Evolutionary conservation across 75 land plant genomes (phyloP).

Genomic region (Sequoiadendron giganteum): DNA sequence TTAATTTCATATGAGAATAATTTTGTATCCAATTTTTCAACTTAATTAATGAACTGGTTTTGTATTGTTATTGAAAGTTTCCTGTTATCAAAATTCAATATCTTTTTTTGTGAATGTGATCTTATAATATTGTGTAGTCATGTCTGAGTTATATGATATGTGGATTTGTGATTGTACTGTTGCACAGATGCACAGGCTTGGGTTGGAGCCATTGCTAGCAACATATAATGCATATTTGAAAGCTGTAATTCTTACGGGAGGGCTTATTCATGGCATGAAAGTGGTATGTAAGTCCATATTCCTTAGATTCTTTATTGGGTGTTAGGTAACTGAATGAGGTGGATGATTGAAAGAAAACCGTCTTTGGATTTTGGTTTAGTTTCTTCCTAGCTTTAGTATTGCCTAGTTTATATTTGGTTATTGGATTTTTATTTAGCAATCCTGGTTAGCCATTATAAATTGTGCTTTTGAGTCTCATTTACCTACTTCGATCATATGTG

Average conservation of each 20-base stretch:
- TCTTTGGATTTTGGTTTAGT: neutral
- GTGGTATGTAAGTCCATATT: slow-evolving; percentile 33
- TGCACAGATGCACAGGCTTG: slow-evolving; percentile 66
- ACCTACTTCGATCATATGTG: neutral
- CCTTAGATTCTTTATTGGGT: neutral
- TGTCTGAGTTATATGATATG: neutral
- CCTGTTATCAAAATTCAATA: neutral
- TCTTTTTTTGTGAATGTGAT: neutral
- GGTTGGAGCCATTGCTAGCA: slow-evolving; percentile 47
- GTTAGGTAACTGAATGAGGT: neutral
- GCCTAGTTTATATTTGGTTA: neutral
- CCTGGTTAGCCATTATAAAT: neutral
- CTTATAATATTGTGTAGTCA: neutral
- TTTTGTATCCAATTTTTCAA: neutral
- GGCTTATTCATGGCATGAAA: slow-evolving; percentile 51
- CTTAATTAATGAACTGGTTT: neutral
- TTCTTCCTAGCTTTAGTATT: neutral
- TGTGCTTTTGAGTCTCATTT: neutral
- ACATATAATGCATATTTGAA: slow-evolving; percentile 64
- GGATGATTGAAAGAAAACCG: neutral
- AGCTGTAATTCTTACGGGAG: slow-evolving; percentile 48
- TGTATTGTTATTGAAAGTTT: neutral
- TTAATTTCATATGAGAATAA: neutral
- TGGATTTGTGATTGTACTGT: neutral
- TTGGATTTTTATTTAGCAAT: neutral